Evolutionary conservation across 2,329 filamentous ascomycete genomes (phyloP), one percentile per base, ranked within the genome.

Genomic region (Rhinocladiella mackenziei): DNA sequence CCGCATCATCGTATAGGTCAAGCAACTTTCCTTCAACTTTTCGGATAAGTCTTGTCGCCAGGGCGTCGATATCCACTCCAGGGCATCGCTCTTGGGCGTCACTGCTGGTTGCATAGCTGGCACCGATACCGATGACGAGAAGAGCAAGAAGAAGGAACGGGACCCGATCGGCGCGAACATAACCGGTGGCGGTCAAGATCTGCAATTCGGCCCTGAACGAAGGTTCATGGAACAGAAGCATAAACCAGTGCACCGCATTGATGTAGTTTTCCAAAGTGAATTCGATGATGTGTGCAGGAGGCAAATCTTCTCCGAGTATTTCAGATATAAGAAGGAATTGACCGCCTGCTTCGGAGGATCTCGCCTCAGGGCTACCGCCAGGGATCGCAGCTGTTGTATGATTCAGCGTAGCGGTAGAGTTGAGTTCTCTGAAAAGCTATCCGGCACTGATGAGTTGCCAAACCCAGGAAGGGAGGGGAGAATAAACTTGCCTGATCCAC

Each of bases 241-340:
- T 69, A 41, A 72, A 70, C 67, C 68, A 72, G 52, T 70, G 67
- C 11, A 71, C 62, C 2, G 65, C 54, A 36, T 63, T 58, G 39
- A 70, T 67, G 36, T 70, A 71, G 13, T 65, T 60, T 42, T 69
- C 65, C 7, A 71, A 35, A 2, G 69, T 54, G 13, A 56, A 43
- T n/a, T 58, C 48, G 30, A 65, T 57, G 4, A 60, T 30, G 1
- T 61, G 48, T 7, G 53, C 47, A 1, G 59, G 30, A 4, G 66
- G 66, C 14, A 69, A 40, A 5, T 54, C 34, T 29, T 51, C 51
- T 3, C 58, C 57, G 5, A 67, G 22, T 2, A 65, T 52, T 19
- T 54, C 49, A 14, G 55, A 47, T 18, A 45, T 39, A 9, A 26
- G 20, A 7, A 46, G 37, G 40, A 42, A 50, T 9, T 46, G 48